phyloP scores from a whole-genome alignment of 1,284 basidiomycete genomes.

The Wallemia hederae region DNA sequence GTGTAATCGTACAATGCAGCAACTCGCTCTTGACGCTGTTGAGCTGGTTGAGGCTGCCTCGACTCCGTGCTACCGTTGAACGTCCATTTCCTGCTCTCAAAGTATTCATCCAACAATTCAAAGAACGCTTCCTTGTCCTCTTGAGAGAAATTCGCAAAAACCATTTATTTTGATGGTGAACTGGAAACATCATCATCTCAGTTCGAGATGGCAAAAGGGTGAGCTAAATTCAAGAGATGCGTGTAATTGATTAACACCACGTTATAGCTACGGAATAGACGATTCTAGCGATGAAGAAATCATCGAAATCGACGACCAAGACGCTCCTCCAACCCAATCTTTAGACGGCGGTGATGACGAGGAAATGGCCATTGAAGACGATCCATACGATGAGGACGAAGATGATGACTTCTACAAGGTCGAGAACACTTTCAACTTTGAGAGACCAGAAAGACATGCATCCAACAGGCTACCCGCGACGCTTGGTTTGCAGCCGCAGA shows the following conservation, averaged over 20 bases:
- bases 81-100: neutral
- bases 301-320: too few species aligned
- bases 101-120: neutral
- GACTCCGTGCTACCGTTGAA: neutral
- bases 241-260: too few species aligned
- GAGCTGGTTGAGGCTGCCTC: neutral
- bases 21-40: neutral
- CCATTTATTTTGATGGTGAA: neutral
- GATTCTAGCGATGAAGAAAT: too few species aligned
- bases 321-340: too few species aligned
- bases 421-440: neutral
- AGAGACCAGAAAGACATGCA: neutral
- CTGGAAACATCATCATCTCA: neutral
- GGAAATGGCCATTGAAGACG: neutral
- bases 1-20: neutral
- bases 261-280: too few species aligned
- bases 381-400: too few species aligned
- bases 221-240: too few species aligned
- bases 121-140: neutral
- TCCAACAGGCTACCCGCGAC: slow-evolving; percentile 19
- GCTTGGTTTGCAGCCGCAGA: slow-evolving; percentile 43
- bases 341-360: too few species aligned
- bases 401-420: too few species aligned
- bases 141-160: neutral
- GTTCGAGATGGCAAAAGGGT: neutral